Percentiles rank a stretch among this genome's conserved stretches.
Evolutionary conservation across 805 yeast species (phyloP).

Genomic region (Crinitomyces ghanaensis): DNA sequence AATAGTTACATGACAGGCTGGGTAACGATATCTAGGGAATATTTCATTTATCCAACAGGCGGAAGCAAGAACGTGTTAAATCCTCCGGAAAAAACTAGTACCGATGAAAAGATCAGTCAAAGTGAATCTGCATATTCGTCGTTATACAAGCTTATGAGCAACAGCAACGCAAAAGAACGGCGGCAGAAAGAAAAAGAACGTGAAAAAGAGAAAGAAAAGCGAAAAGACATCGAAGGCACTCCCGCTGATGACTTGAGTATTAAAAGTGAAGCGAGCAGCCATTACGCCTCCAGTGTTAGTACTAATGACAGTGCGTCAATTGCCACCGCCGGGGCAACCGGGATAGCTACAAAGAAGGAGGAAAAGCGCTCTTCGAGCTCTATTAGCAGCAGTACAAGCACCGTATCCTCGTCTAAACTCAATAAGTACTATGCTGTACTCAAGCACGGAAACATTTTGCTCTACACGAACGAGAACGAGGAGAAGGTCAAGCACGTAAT

Average conservation of each 20-base stretch:
- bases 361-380: constrained; percentile 22
- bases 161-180: constrained; percentile 10
- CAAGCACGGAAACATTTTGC: constrained; percentile 77
- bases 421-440: constrained; percentile 39
- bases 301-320: background rate
- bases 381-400: constrained; percentile 28
- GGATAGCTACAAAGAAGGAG: background rate
- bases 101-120: constrained; percentile 23
- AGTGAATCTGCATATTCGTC: constrained; percentile 48
- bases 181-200: background rate
- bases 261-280: too few species aligned
- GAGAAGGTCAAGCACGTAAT: constrained; percentile 67
- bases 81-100: constrained; percentile 22
- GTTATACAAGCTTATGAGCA: constrained; percentile 44
- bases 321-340: background rate
- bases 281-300: too few species aligned
- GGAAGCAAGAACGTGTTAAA: constrained; percentile 25
- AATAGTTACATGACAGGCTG: constrained; percentile 56
- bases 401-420: too few species aligned
- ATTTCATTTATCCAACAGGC: constrained; percentile 38
- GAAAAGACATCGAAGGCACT: too few species aligned
- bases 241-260: background rate
- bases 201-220: too few species aligned
- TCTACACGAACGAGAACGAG: constrained; percentile 62
- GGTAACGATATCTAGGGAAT: constrained; percentile 76